Base-by-base conservation (phyloP, 1,139 yeast species). In the Candida freyschussii region DNA sequence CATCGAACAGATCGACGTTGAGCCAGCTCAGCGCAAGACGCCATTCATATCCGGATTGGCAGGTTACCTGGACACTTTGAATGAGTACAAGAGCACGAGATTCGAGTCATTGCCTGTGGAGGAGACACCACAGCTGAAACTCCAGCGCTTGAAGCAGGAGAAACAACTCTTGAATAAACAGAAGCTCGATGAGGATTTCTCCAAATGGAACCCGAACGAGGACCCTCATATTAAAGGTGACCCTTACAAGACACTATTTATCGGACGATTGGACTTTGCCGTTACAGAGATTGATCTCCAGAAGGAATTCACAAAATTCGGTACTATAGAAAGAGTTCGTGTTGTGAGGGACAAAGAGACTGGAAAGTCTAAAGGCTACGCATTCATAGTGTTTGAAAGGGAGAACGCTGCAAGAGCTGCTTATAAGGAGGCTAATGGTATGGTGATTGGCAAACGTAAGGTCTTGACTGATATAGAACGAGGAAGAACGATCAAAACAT, bases 391-490 rank as follows among this genome's bases (percentile, higher is more conserved):
- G 5, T 89, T 74, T 56, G 79, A 73, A 48, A 63, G 67, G 29
- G 81, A 72, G 34, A 50, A 57, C 13, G 83, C 73, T 47, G 81
- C 82, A 41, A 68, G 65, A 30, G 50, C 56, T 1, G 87, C 93
- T 11, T 67, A 71, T n/a, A 63, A 67, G 21, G 77, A 69, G 24
- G 69, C 75, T 21, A 73, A 79, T 19, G 75, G 85, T 1, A 55
- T 74, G 17, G 72, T 55, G 11, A 55, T 78, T 13, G 63, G 67
- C 21, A 73, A 67, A 7, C 61, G 87, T 27, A 63, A 69, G 6
- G 66, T 82, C 4, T 57, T 86, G 15, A 86, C 83, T 1, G 98
- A 91, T 55, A 76, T 79, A 18, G 97, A 87, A 52, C 63, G 96
- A 35, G 94, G 95, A 2, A 62, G 96, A 21, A 61, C 82, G 0